Conservation (phyloP, 2,329 filamentous ascomycete genomes). For the Beauveria varroae region DNA sequence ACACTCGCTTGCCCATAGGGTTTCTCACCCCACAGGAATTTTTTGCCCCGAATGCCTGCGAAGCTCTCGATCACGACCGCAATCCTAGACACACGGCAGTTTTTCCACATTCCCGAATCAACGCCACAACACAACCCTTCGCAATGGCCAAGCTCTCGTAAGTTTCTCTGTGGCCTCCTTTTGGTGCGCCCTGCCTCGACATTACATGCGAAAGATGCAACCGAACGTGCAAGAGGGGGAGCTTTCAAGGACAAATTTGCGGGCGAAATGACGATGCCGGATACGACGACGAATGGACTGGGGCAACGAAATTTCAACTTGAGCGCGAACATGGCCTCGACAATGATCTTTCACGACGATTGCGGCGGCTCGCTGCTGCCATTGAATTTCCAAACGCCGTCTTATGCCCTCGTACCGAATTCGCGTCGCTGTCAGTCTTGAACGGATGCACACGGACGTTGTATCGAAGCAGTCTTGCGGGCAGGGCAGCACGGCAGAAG, state of each 20-base stretch:
- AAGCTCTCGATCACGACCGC: conserved; percentile 28
- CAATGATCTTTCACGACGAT: background rate
- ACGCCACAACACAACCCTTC: conserved; percentile 38
- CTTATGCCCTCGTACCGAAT: background rate
- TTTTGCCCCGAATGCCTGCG: conserved; percentile 22
- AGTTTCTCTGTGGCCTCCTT: conserved; percentile 26
- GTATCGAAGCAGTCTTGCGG: background rate
- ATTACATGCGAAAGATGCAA: conserved; percentile 11
- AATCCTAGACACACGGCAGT: conserved; percentile 29
- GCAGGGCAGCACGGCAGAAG: conserved; percentile 6
- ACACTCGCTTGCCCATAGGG: conserved; percentile 24
- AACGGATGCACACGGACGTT: background rate
- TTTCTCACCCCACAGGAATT: conserved; percentile 34
- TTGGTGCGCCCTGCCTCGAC: conserved; percentile 10
- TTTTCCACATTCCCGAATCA: conserved; percentile 27
- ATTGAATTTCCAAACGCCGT: background rate
- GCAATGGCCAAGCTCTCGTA: conserved; percentile 60
- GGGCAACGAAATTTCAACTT: background rate
- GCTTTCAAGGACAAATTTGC: background rate
- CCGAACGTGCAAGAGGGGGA: conserved; percentile 12
- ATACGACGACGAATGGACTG: background rate
- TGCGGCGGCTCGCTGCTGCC: background rate
- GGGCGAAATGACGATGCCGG: background rate
- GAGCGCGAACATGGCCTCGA: background rate
- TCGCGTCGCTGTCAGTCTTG: background rate